Evolutionary conservation across 169 alveolate genomes (phyloP), one percentile per base, ranked within the genome.

Genomic region (Babesia ovis): DNA sequence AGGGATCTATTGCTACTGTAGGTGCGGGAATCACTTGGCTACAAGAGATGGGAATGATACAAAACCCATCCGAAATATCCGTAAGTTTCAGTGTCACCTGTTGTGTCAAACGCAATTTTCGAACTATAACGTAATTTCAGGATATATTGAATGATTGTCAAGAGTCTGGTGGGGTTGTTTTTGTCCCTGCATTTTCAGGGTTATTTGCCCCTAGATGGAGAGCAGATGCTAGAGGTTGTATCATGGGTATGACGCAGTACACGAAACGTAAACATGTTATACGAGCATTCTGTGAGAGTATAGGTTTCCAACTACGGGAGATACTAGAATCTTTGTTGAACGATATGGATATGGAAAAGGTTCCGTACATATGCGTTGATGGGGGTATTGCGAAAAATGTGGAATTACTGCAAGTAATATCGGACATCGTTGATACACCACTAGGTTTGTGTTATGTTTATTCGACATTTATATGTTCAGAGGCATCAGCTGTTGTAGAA

Each of bases 141-240:
- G 85, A 68, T 34, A 68, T 82, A 48, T 68, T 90, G 45, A 77
- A 56, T 23, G 68, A 84, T 14, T 92, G 90, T 35, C 76, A 73
- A 45, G 91, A 93, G 67, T 83, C 94, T 35, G 97, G 94, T 4
- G 98, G 97, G 0, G 97, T 95, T 25, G 91, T 86, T 31, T 93
- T 94, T 68, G 98, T 95, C 16, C 98, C 99, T 25, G 96, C 98
- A 16, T 94, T 96, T 64, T 83, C 93, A 53, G 99, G 99, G 8
- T 79, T 94, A 31, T 94, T 88, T 67, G 96, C 98, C 22, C 99
- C 99, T n/a, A 87, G 95, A 68, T 96, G 99, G 99, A 72, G 93
- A 31, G 75, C 90, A n/a, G 93, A 92, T 51, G 98, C 98, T 0
- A 68, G 96, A 61, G 99, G 96, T n/a, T 69, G 90, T 25, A 88